Conservation (phyloP, 2,329 filamentous ascomycete genomes). For the Thelonectria olida region DNA sequence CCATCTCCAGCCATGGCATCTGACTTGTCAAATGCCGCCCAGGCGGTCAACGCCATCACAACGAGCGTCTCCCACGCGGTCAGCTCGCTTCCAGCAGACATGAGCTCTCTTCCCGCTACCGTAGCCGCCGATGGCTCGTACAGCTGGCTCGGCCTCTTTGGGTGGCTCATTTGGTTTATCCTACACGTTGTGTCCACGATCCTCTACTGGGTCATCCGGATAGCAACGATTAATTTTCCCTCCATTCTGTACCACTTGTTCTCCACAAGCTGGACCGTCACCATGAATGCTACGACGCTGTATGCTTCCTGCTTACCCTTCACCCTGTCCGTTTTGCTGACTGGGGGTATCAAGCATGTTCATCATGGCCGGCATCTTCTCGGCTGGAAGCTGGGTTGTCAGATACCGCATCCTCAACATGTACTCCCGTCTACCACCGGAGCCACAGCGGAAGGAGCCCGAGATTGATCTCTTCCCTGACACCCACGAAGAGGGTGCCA, state of each 20-base stretch:
- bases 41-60: conserved; percentile 45
- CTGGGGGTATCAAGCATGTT: conserved; percentile 65
- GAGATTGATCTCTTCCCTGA: conserved; percentile 96
- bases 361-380: conserved; percentile 79
- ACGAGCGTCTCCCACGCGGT: conserved; percentile 45
- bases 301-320: conserved; percentile 54
- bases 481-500: conserved; percentile 86
- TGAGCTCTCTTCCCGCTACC: conserved; percentile 48
- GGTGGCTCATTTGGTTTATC: conserved; percentile 62
- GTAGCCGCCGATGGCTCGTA: conserved; percentile 51
- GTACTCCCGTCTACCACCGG: conserved; percentile 92
- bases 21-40: conserved; percentile 50
- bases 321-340: conserved; percentile 21
- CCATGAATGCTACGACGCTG: conserved; percentile 98
- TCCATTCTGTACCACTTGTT: conserved; percentile 90
- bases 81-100: conserved; percentile 49
- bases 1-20: conserved; percentile 51
- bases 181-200: conserved; percentile 66
- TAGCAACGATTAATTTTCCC: conserved; percentile 88
- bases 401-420: conserved; percentile 96
- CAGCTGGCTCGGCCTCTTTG: conserved; percentile 68
- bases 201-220: conserved; percentile 82
- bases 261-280: conserved; percentile 93
- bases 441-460: conserved; percentile 95
- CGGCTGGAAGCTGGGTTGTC: conserved; percentile 92